A percentile compares a stretch with the other conserved stretches of the same genome.
Conservation (phyloP, 345 rosid genomes). For the Salix purpurea region DNA sequence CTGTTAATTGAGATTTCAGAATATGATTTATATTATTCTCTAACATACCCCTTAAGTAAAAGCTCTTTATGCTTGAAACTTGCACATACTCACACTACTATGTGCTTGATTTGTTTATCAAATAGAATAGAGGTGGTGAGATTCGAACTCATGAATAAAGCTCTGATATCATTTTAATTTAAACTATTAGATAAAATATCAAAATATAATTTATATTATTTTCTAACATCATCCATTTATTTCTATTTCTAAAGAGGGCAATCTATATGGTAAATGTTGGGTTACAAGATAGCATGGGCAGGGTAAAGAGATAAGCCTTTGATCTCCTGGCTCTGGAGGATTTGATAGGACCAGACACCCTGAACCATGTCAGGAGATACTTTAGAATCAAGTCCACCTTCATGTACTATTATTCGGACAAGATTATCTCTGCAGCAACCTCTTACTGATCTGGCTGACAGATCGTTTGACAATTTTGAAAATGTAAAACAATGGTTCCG, state of each 20-base stretch:
- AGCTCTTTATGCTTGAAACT: rapidly evolving
- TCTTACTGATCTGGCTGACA: constrained; percentile 68
- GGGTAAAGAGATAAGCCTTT: constrained; percentile 68
- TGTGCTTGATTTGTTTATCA: no score
- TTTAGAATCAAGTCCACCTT: constrained; percentile 69
- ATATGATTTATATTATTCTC: no score
- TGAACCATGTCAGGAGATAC: constrained; percentile 72
- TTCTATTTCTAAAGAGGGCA: constrained; percentile 30
- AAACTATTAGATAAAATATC: rapidly evolving
- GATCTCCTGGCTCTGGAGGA: constrained; percentile 83
- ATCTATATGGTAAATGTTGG: constrained; percentile 63
- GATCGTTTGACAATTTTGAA: constrained; percentile 73
- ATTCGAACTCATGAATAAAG: no score
- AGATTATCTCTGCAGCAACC: constrained; percentile 68
- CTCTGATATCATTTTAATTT: no score
- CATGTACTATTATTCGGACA: constrained; percentile 79
- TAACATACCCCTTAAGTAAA: rapidly evolving
- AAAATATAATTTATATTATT: no score
- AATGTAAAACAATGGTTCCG: constrained; percentile 38
- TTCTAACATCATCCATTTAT: no score
- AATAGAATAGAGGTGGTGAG: rapidly evolving
- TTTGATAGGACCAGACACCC: constrained; percentile 69
- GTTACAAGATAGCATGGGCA: constrained; percentile 48
- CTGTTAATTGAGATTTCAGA: no score
- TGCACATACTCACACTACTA: rapidly evolving